Evolutionary conservation across 371 early-diverging fungal genomes (phyloP).

Genomic region (Coemansia sp.): DNA sequence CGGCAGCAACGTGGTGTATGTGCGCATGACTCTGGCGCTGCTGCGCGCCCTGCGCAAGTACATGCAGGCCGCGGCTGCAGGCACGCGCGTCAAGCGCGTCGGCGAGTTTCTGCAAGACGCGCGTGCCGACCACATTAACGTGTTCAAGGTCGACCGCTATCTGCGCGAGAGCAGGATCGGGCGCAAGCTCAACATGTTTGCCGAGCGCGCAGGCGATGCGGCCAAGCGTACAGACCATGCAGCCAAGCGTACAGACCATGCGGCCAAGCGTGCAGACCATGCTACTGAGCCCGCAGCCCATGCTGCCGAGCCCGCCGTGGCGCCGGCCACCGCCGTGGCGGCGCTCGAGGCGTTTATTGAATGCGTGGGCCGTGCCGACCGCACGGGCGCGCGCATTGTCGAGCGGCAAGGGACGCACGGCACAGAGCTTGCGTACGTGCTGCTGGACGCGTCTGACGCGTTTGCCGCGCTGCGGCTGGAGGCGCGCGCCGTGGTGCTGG

Average conservation of each 20-base stretch:
- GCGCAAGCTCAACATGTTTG: slow-evolving; percentile 58
- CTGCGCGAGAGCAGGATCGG: slow-evolving; percentile 72
- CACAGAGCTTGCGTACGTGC: slow-evolving; percentile 64
- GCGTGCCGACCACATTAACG: slow-evolving; percentile 80
- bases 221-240: not conserved
- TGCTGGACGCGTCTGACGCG: slow-evolving; percentile 81
- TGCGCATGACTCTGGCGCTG: slow-evolving; percentile 63
- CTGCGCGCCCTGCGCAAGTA: slow-evolving; percentile 49
- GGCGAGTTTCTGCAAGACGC: slow-evolving; percentile 72
- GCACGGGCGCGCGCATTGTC: slow-evolving; percentile 29
- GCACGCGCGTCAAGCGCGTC: slow-evolving; percentile 51
- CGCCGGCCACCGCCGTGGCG: slow-evolving; percentile 40
- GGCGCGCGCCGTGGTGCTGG: slow-evolving; percentile 81
- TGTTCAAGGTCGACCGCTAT: slow-evolving; percentile 77
- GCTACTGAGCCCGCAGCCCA: too few species aligned
- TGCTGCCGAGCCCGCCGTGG: slow-evolving; percentile 1
- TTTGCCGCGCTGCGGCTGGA: slow-evolving; percentile 80
- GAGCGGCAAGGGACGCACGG: slow-evolving; percentile 6
- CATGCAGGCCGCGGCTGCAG: slow-evolving; percentile 12
- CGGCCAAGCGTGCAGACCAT: too few species aligned
- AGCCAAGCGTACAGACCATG: not conserved
- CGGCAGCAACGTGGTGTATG: slow-evolving; percentile 74
- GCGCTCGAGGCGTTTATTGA: slow-evolving; percentile 45
- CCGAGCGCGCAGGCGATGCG: slow-evolving; percentile 21
- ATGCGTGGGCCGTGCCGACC: slow-evolving; percentile 37